These are phyloP conservation scores for Moniliophthora roreri DNA, from an alignment of 1,284 basidiomycete species.

Conservation along the genomic window DNA sequence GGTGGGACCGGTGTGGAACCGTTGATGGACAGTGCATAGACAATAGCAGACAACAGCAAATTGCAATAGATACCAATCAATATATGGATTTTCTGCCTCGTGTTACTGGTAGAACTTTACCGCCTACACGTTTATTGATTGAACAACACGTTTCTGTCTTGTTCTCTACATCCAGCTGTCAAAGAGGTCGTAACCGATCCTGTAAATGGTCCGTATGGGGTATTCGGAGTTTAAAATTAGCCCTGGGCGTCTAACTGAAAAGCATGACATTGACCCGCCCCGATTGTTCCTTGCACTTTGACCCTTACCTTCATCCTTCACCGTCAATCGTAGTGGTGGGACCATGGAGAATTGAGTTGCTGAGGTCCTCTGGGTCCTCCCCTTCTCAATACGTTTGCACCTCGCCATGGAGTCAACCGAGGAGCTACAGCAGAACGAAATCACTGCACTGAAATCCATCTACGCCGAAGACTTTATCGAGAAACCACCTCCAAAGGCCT, in stretches of 20 bases:
- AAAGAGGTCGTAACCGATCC: neutral
- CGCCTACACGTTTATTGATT: neutral
- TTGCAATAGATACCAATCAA: too few relatives aligned
- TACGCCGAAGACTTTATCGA: slow-evolving; percentile 74
- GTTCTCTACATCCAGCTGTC: neutral
- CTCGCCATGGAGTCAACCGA: slow-evolving; percentile 65
- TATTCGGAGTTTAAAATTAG: neutral
- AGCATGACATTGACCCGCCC: neutral
- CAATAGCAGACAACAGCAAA: too few relatives aligned
- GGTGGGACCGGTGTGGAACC: slow-evolving; percentile 17
- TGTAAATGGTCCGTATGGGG: neutral
- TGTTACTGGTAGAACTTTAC: too few relatives aligned
- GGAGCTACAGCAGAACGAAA: slow-evolving; percentile 73
- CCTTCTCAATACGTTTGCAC: slow-evolving; percentile 39
- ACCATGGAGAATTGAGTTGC: slow-evolving; percentile 51
- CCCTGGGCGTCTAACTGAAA: neutral
- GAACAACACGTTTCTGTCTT: neutral
- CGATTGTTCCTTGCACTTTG: neutral
- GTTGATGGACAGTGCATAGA: too few relatives aligned
- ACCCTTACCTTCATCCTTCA: neutral
- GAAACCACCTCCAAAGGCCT: slow-evolving; percentile 71
- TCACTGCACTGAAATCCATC: slow-evolving; percentile 74
- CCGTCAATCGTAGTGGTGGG: neutral
- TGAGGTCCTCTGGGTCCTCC: slow-evolving; percentile 68
- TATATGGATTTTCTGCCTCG: too few relatives aligned